These are phyloP conservation scores for Lasiosphaeria ovina DNA, from an alignment of 495 filamentous ascomycete genomes.

Conservation along the genomic window DNA sequence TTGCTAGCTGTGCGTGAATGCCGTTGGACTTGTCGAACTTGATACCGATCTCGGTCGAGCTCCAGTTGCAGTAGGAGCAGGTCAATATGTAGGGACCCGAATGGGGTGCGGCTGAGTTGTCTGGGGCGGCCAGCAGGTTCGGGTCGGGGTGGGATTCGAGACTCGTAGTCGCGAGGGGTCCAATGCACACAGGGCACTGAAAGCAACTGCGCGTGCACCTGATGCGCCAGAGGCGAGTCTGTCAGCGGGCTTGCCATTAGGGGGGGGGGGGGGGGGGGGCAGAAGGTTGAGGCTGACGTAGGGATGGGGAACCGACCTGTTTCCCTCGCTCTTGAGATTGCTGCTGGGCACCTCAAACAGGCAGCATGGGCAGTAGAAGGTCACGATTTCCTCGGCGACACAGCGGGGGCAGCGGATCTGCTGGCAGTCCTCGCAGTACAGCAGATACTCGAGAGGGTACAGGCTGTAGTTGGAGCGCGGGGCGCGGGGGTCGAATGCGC, in stretches of 20 bases:
- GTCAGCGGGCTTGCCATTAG: neutral
- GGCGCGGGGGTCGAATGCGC: slow-evolving; percentile 80
- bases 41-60: slow-evolving; percentile 81
- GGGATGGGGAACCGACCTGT: slow-evolving; percentile 60
- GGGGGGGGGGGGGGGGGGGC: slow-evolving; percentile 10
- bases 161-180: slow-evolving; percentile 69
- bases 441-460: slow-evolving; percentile 88
- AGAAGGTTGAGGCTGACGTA: neutral
- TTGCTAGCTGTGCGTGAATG: slow-evolving; percentile 76
- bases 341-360: slow-evolving; percentile 92
- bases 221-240: neutral
- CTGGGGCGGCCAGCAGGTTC: slow-evolving; percentile 37
- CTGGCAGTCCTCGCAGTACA: slow-evolving; percentile 96
- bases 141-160: slow-evolving; percentile 54
- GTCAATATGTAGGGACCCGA: slow-evolving; percentile 72
- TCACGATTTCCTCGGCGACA: slow-evolving; percentile 86
- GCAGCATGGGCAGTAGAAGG: slow-evolving; percentile 94
- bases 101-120: slow-evolving; percentile 30
- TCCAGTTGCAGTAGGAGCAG: slow-evolving; percentile 91
- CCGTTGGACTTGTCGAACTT: slow-evolving; percentile 83
- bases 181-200: slow-evolving; percentile 86
- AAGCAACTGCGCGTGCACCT: slow-evolving; percentile 95
- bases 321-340: slow-evolving; percentile 85
- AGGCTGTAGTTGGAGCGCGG: slow-evolving; percentile 84
- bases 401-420: slow-evolving; percentile 92